Evolutionary conservation across 805 yeast species (phyloP).

Genomic region (Pichia exigua): DNA sequence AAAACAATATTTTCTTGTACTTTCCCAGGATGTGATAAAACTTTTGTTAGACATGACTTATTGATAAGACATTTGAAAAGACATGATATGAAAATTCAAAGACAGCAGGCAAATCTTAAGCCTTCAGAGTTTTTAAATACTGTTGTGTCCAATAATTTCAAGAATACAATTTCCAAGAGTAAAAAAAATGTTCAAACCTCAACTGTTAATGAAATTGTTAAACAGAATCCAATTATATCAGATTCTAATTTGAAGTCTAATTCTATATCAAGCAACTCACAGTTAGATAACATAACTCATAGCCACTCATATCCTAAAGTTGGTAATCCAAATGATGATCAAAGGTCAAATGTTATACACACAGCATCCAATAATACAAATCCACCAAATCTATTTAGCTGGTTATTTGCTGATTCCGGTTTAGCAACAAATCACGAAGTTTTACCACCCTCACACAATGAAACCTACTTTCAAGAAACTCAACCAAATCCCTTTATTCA

Average conservation of each 20-base stretch:
- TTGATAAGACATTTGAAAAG: slow-evolving; percentile 38
- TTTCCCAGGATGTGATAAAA: slow-evolving; percentile 42
- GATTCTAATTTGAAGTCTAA: neutral
- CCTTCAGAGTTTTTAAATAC: slow-evolving; percentile 6
- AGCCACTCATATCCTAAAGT: neutral
- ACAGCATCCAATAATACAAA: neutral
- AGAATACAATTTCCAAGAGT: neutral
- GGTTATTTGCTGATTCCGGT: slow-evolving; percentile 23
- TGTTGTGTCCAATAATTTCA: slow-evolving; percentile 7
- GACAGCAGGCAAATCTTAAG: neutral
- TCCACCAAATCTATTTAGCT: slow-evolving; percentile 16
- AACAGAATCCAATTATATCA: slow-evolving; percentile 11
- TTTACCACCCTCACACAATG: neutral
- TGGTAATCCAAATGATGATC: neutral
- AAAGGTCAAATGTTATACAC: neutral
- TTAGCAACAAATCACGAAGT: neutral
- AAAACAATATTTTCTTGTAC: slow-evolving; percentile 46
- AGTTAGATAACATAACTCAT: neutral
- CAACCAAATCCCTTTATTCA: neutral
- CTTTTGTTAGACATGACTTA: slow-evolving; percentile 57
- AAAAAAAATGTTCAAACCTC: slow-evolving; percentile 7
- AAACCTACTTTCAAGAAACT: slow-evolving; percentile 1
- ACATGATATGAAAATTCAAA: slow-evolving; percentile 26
- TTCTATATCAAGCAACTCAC: neutral
- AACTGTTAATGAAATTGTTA: slow-evolving; percentile 20